Conservation (phyloP, 2,329 filamentous ascomycete genomes). For the Cordyceps pruinosa region DNA sequence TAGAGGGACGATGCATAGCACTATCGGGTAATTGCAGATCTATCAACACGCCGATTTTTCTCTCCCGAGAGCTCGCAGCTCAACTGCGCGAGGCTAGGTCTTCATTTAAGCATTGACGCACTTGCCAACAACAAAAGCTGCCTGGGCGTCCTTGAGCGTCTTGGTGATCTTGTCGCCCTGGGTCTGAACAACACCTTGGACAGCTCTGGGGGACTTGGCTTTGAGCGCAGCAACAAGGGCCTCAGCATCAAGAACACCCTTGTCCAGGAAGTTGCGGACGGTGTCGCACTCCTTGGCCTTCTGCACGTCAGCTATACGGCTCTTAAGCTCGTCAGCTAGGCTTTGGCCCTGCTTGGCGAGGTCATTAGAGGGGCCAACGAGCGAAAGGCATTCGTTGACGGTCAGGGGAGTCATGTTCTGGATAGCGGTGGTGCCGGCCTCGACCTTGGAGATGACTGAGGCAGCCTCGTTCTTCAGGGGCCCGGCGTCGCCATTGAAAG, state of each 20-base stretch:
- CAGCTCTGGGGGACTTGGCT: conserved; percentile 3
- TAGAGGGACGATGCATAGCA: background rate
- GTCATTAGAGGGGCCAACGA: conserved; percentile 11
- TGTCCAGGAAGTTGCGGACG: conserved; percentile 1
- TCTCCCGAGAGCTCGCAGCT: background rate
- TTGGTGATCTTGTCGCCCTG: conserved; percentile 7
- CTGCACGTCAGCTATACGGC: conserved; percentile 3
- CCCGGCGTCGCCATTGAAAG: conserved; percentile 12
- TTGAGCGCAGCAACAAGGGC: conserved; percentile 3
- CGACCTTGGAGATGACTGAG: conserved; percentile 10
- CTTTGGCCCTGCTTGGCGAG: conserved; percentile 9
- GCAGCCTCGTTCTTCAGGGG: conserved; percentile 7
- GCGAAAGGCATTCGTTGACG: conserved; percentile 9
- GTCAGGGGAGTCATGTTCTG: conserved; percentile 13
- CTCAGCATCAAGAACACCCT: background rate
- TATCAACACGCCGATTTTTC: background rate
- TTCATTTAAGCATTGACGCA: conserved; percentile 2
- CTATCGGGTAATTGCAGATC: background rate
- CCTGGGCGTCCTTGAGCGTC: background rate
- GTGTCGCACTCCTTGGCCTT: conserved; percentile 10
- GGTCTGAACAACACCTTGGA: conserved; percentile 4
- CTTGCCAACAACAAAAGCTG: background rate
- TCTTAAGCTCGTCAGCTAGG: conserved; percentile 8
- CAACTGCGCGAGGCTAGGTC: background rate
- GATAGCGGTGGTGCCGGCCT: conserved; percentile 10